Base-by-base conservation (phyloP, 371 early-diverging fungal species). In the Circinella umbellata region DNA sequence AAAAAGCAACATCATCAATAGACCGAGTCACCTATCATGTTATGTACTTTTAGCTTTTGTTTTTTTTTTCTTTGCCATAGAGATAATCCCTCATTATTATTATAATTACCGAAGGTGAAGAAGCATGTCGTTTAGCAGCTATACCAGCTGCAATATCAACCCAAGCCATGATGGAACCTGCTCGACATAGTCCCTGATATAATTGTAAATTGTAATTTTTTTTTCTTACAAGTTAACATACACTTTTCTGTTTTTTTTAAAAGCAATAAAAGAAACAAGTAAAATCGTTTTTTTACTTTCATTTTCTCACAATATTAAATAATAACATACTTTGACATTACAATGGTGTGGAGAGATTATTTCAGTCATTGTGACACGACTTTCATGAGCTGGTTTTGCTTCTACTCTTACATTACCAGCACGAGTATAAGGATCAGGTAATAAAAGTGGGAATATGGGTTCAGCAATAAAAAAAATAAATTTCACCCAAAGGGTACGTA, bases 71-170 rank as follows among this genome's bases (percentile, higher is more conserved):
- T 3, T 42, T 9, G 42, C 9, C 42, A 42, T 9, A 42, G 11
- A 27, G 27, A 27, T 27, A 27, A 27, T 2, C 27, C 27, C 2
- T 27, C 27, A 42, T 3, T 42, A 11, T 42, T 3, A 42, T 42
- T 9, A 42, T 42, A 42, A 42, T 27, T 81, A 86, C 86, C 57
- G 86, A 85, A 15, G 89, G 87, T 42, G 83, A 75, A 27, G 79
- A 79, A 10, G 88, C 86, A 72, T 92, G 91, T 38, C 87, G 82
- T 71, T 89, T 88, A 35, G 92, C 91, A 4, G 91, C 86, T 38
- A 89, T 86, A 66, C 92, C 90, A 35, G 92, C 93, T 20, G 88
- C 89, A 59, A 91, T 80, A 82, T 92, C 92, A 35, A 92, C 90
- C 92, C 91, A 91, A 17, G 88, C 80, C 10, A 92, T 73, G 47